Percentiles rank a stretch among this genome's conserved stretches.
phyloP scores from a whole-genome alignment of 148 eudicot genomes.

The Camellia japonica region DNA sequence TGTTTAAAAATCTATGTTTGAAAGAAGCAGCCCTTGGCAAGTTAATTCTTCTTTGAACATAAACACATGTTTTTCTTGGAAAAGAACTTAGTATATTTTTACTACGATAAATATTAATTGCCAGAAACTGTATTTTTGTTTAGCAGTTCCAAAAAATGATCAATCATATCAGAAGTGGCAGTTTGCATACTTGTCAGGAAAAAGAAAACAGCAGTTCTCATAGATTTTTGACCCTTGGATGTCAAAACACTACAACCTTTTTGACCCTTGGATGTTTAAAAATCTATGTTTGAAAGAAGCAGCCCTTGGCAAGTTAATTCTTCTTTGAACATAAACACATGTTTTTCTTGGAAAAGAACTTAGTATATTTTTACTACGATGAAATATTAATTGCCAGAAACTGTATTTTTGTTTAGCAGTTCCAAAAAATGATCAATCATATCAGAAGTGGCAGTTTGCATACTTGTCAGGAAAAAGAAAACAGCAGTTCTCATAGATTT shows the following conservation, averaged over 20 bases:
- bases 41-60: background rate
- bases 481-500: background rate
- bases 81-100: background rate
- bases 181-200: background rate
- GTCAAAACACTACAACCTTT: background rate
- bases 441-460: background rate
- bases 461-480: too few relatives aligned
- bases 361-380: background rate
- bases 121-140: background rate
- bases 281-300: background rate
- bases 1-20: background rate
- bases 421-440: background rate
- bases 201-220: too few relatives aligned
- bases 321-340: too few relatives aligned
- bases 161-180: background rate
- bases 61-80: too few relatives aligned
- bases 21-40: background rate
- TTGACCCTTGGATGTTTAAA: background rate
- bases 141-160: background rate
- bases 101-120: background rate
- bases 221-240: too few relatives aligned
- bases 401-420: background rate
- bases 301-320: background rate
- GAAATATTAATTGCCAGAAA: background rate
- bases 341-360: too few relatives aligned